Evolutionary conservation across 306 rosid genomes (phyloP).

Genomic region (Cucumis hystrix): DNA sequence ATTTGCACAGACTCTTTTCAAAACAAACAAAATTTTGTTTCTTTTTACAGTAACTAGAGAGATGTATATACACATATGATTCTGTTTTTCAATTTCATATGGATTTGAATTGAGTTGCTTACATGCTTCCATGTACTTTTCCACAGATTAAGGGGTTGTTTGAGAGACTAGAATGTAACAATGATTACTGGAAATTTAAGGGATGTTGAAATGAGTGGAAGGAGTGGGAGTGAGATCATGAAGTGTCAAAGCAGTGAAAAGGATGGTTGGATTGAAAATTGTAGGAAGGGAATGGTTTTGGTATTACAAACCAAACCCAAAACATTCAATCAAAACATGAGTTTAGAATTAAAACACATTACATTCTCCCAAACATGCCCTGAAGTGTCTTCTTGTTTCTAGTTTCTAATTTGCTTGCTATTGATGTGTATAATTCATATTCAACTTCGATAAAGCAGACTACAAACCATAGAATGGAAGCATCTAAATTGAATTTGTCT

Average conservation of each 20-base stretch:
- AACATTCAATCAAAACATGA: too few species aligned
- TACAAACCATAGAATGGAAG: neutral
- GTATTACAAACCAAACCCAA: too few species aligned
- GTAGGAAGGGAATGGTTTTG: too few species aligned
- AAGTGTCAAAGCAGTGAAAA: too few species aligned
- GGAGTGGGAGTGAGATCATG: too few species aligned
- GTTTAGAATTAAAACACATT: too few species aligned
- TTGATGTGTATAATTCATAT: neutral
- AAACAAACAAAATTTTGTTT: neutral
- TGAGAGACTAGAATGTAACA: too few species aligned
- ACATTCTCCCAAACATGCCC: too few species aligned
- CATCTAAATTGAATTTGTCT: neutral
- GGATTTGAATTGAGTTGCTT: neutral
- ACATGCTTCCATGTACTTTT: neutral
- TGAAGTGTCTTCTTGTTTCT: neutral
- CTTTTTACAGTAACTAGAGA: neutral
- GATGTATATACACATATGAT: neutral
- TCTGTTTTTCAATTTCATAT: neutral
- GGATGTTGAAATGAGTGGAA: too few species aligned
- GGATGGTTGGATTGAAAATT: too few species aligned
- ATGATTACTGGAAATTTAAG: too few species aligned
- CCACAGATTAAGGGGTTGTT: neutral
- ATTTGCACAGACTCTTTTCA: neutral
- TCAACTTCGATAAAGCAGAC: neutral
- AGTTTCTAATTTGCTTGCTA: neutral